Percentiles rank a stretch among this genome's conserved stretches.
Evolutionary conservation across 257 asterid genomes (phyloP).

Genomic region (Gynochthodes officinalis): DNA sequence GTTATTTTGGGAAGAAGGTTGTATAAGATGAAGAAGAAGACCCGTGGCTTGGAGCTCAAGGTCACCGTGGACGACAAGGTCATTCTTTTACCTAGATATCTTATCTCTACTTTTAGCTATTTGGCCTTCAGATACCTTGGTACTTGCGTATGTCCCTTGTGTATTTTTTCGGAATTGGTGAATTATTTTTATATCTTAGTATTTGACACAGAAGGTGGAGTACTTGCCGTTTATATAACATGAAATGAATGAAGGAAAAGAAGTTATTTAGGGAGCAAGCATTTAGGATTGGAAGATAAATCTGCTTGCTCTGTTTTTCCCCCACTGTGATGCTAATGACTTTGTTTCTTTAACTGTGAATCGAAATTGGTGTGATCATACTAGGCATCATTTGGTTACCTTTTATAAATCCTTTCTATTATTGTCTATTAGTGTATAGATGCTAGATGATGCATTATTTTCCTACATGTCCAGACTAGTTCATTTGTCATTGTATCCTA

Average conservation of each 20-base stretch:
- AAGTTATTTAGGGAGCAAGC: not conserved
- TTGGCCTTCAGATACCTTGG: not conserved
- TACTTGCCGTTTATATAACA: not conserved
- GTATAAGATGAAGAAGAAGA: slow-evolving; percentile 74
- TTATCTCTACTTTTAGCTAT: not conserved
- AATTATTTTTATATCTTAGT: not conserved
- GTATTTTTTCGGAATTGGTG: not conserved
- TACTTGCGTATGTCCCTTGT: not conserved
- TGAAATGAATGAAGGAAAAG: not conserved
- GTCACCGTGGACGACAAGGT: slow-evolving; percentile 90
- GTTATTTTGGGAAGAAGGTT: slow-evolving; percentile 72
- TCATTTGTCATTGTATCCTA: not conserved
- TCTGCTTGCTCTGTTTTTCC: not conserved
- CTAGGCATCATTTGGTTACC: not conserved
- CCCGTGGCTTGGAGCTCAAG: slow-evolving; percentile 62
- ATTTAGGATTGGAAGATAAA: not conserved
- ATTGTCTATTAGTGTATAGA: not conserved
- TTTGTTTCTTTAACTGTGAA: not conserved
- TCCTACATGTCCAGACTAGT: not conserved
- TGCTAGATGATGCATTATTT: not conserved
- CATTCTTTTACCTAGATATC: slow-evolving; percentile 17
- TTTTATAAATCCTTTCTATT: not conserved
- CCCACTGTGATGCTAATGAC: not conserved
- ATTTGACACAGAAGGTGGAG: not conserved
- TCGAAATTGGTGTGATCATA: not conserved